Base-by-base conservation (phyloP, 2,329 filamentous ascomycete species). In the Talaromyces sp. region DNA sequence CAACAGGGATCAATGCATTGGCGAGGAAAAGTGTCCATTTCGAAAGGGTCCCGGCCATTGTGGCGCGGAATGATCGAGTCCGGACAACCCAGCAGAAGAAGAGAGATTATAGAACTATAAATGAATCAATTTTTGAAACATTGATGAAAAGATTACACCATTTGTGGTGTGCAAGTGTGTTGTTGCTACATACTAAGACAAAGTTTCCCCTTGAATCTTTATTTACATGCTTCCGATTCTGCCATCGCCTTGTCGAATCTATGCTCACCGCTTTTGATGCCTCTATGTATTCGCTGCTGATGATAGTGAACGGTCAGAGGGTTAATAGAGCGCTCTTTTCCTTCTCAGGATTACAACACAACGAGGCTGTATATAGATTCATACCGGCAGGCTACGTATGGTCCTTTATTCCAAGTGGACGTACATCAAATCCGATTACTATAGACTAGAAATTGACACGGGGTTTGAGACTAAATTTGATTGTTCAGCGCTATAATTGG, bases 1-100 rank as follows among this genome's bases (percentile, higher is more conserved):
- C 87, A 57, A 88, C 69, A 2, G 89, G 89, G 45, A 96, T 84
- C 61, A 96, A 75, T 33, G 91, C 58, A 73, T 97, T 96, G 67
- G 90, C 87, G 63, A 84, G 74, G 53, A 82, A 70, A 61, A 91
- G 82, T 50, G 64, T 62, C 66, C 68, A 69, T 41, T 59, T 77
- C 66, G 57, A 55, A 9, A 55, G 22, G 10, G 36, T 39, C 15
- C 46, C 46, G 50, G 41, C 40, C 57, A 60, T 61, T 48, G 22
- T 45, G 57, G 39, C 37, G 17, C 39, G 33, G 33, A n/a, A 40
- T 17, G 33, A 33, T 8, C 19, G 17, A 9, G 28, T 19, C 5
- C 17, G 25, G 15, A 15, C 25, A 33, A 37, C 17, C 39, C 31
- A 37, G 41, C 13, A 19, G 3, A n/a, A 15, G 17, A 6, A 28